Percentiles rank a stretch among this genome's conserved stretches.
These are phyloP conservation scores for Geotrichum cucujoidarum DNA, from an alignment of 1,139 yeast genomes.

Conservation along the genomic window DNA sequence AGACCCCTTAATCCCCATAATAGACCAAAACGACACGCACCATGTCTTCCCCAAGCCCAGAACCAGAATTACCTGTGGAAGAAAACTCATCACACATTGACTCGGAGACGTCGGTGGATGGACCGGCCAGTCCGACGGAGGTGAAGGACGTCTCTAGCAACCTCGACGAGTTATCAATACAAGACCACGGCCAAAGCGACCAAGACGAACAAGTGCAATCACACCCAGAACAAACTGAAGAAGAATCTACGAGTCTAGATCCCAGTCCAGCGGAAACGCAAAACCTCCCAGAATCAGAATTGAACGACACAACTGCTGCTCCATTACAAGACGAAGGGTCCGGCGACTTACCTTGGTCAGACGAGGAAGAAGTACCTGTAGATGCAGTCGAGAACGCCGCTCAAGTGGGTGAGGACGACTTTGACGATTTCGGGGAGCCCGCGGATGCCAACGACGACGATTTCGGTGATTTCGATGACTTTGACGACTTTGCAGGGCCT, in stretches of 20 bases:
- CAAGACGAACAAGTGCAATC: not conserved
- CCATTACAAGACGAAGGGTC: slow-evolving; percentile 21
- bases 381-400: no score
- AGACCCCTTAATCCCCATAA: no score
- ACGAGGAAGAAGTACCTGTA: no score
- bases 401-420: slow-evolving; percentile 28
- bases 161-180: not conserved
- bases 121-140: not conserved
- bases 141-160: not conserved
- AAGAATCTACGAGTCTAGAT: not conserved
- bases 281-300: not conserved
- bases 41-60: no score
- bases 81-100: not conserved
- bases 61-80: no score
- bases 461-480: slow-evolving; percentile 17
- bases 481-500: slow-evolving; percentile 24
- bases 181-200: not conserved
- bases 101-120: not conserved
- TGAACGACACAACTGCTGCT: no score
- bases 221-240: no score
- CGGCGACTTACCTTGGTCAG: slow-evolving; percentile 28
- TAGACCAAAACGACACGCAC: no score
- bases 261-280: not conserved
- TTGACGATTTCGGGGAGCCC: slow-evolving; percentile 27
- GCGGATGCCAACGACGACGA: slow-evolving; percentile 3